Base-by-base conservation (phyloP, 768 basidiomycete species). In the Lyophyllum atratum region DNA sequence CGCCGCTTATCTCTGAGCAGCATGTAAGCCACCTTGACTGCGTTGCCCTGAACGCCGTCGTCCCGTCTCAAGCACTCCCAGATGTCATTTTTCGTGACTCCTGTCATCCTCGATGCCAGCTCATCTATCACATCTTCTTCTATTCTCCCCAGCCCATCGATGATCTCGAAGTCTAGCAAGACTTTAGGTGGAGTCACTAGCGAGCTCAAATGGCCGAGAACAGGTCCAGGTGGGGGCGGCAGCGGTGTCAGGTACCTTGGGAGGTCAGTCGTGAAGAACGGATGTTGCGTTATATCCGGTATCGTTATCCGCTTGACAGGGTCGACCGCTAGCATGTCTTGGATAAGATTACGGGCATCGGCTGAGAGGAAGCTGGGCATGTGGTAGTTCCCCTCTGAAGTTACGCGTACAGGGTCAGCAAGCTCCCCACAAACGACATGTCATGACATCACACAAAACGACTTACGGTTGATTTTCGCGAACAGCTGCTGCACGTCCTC, bases 1-100 rank as follows among this genome's bases (percentile, higher is more conserved):
- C 94, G 77, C 63, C 86, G 80, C 75, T 95, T 95, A 67, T 99
- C 96, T 55, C 93, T 80, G 44, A 97, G 78, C 4, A 99, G 79
- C 84, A 95, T 86, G 72, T 98, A 99, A 0, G 96, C 95, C 7
- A 99, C 95, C 73, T 97, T 95, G 68, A 98, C 89, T 52, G 93
- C 88, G 68, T 98, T 97, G 37, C 95, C 92, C 58, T 89, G 86
- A 40, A 85, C 80, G 0, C 92, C 94, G 60, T 95, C 93, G 51
- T 95, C 89, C 62, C 86, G 76, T 58, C 89, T 82, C 59, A 98
- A 72, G 66, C 88, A 89, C 46, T 89, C 87, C 92, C 92, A 93
- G 3, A 98, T 84, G 60, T 95, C 93, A 2, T 93, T 89, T 71
- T 86, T 85, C 57, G 84, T 83, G 11, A 95, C 87, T 0, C 85